Evolutionary conservation across 805 yeast genomes (phyloP).

Genomic region (Nakazawaea laoshanensis): DNA sequence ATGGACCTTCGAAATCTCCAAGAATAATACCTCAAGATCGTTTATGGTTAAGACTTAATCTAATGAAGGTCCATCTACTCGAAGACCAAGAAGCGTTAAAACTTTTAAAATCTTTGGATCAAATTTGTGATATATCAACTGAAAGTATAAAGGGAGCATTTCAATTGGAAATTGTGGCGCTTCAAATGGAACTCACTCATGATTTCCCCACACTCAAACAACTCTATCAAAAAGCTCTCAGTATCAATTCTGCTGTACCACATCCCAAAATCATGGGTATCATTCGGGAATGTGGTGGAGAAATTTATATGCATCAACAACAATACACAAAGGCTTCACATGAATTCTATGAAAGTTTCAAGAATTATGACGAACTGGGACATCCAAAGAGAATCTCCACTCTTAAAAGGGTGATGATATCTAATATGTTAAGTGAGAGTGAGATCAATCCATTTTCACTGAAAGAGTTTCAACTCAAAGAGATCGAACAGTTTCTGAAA

Average conservation of each 20-base stretch:
- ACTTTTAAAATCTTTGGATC: slow-evolving; percentile 28
- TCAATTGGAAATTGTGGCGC: slow-evolving; percentile 56
- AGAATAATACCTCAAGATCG: slow-evolving; percentile 23
- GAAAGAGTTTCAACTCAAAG: slow-evolving; percentile 43
- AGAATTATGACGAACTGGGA: slow-evolving; percentile 46
- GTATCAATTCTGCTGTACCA: slow-evolving; percentile 54
- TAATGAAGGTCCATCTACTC: slow-evolving; percentile 33
- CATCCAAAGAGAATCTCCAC: slow-evolving; percentile 48
- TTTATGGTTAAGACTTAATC: slow-evolving; percentile 37
- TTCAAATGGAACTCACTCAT: slow-evolving; percentile 44
- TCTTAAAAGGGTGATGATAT: slow-evolving; percentile 52
- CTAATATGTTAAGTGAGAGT: slow-evolving; percentile 53
- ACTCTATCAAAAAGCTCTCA: slow-evolving; percentile 39
- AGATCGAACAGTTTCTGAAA: slow-evolving; percentile 16
- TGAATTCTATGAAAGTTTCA: slow-evolving; percentile 41
- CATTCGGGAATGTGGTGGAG: slow-evolving; percentile 72
- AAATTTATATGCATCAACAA: slow-evolving; percentile 49
- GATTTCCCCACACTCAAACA: slow-evolving; percentile 26
- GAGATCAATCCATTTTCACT: slow-evolving; percentile 67
- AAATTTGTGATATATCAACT: slow-evolving; percentile 25
- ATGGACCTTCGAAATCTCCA: not conserved
- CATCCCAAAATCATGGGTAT: slow-evolving; percentile 71
- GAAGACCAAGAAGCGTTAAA: slow-evolving; percentile 23
- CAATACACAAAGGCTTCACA: slow-evolving; percentile 49
- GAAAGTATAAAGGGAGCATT: slow-evolving; percentile 39